Evolutionary conservation across 805 yeast species (phyloP).

Genomic region (Spathaspora arborariae): DNA sequence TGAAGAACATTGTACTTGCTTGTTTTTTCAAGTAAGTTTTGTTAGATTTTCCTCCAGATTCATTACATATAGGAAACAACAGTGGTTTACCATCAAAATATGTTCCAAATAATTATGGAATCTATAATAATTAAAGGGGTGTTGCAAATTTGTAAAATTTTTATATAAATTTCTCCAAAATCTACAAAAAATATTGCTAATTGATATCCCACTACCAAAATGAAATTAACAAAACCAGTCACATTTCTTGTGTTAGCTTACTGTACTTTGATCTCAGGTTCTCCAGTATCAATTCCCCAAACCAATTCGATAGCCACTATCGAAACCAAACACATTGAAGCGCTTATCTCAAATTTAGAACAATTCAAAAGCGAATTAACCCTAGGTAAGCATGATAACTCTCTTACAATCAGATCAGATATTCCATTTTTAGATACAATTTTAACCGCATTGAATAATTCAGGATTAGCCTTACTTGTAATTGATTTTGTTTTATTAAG

Average conservation of each 20-base stretch:
- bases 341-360: neutral
- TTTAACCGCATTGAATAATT: constrained; percentile 16
- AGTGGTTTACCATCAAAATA: no score
- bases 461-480: constrained; percentile 19
- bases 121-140: neutral
- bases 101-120: neutral
- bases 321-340: neutral
- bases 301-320: neutral
- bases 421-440: constrained; percentile 21
- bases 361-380: neutral
- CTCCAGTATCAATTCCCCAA: neutral
- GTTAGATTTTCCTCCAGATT: neutral
- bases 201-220: neutral
- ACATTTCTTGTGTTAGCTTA: constrained; percentile 9
- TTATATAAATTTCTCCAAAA: neutral
- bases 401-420: constrained; percentile 11
- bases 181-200: neutral
- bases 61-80: neutral
- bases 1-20: no score
- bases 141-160: neutral
- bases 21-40: no score
- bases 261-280: constrained; percentile 5
- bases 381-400: neutral
- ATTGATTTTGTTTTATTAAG: constrained; percentile 20
- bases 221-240: constrained; percentile 8